phyloP scores from a whole-genome alignment of 352 stramenopile genomes.

The Phytopythium litorale region DNA sequence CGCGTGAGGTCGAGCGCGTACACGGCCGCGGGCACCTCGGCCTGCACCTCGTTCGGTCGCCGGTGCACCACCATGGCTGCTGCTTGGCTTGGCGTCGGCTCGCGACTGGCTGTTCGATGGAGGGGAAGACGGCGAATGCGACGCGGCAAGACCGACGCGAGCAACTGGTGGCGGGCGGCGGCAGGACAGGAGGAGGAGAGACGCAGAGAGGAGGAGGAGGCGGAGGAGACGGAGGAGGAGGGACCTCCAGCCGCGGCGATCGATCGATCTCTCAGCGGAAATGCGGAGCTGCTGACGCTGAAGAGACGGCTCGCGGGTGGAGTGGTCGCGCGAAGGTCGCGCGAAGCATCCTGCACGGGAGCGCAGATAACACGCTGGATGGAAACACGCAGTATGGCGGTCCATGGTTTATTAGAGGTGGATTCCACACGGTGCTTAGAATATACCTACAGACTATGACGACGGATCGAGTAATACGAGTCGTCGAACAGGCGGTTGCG shows the following conservation, averaged over 20 bases:
- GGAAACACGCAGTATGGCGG: background rate
- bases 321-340: background rate
- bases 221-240: background rate
- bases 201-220: background rate
- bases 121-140: slow-evolving; percentile 4
- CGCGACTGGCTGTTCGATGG: background rate
- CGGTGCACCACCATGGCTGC: slow-evolving; percentile 41
- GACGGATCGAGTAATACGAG: background rate
- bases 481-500: background rate
- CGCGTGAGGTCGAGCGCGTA: slow-evolving; percentile 52
- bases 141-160: background rate
- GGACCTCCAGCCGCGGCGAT: background rate
- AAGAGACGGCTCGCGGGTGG: slow-evolving; percentile 1
- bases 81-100: slow-evolving; percentile 12
- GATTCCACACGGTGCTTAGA: too few species aligned
- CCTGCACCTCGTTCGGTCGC: slow-evolving; percentile 46
- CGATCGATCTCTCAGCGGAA: background rate
- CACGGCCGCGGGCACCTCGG: slow-evolving; percentile 49
- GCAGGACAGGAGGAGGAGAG: background rate
- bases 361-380: background rate
- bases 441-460: background rate
- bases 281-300: background rate
- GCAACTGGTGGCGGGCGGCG: background rate
- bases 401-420: background rate
- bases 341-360: background rate